Conservation (phyloP, 2,329 filamentous ascomycete genomes). For the Cordyceps sp. region DNA sequence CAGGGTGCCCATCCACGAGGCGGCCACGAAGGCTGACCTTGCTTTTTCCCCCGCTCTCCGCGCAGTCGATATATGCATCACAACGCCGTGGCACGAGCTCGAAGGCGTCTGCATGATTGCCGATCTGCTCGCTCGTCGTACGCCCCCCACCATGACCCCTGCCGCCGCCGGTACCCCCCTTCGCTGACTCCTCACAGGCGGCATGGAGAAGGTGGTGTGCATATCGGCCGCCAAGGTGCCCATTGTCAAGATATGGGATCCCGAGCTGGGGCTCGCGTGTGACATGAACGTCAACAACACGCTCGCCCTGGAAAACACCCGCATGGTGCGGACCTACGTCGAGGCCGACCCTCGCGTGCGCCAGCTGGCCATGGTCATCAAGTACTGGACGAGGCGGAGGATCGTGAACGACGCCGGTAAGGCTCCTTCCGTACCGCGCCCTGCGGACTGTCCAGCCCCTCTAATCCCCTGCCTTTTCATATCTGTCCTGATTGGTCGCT, state of each 20-base stretch:
- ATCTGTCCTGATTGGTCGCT: no score
- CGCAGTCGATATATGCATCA: constrained; percentile 97
- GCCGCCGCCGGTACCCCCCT: no score
- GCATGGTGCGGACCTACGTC: constrained; percentile 96
- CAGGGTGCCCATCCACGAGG: not conserved
- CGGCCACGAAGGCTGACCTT: not conserved
- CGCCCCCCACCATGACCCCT: constrained; percentile 16
- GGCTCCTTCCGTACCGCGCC: constrained; percentile 43
- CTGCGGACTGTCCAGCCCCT: constrained; percentile 89
- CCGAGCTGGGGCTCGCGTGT: constrained; percentile 72
- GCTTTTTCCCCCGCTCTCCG: no score
- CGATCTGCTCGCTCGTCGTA: constrained; percentile 70
- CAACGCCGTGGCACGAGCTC: constrained; percentile 72
- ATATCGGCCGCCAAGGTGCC: constrained; percentile 91
- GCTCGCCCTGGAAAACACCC: constrained; percentile 82
- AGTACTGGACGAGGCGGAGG: constrained; percentile 88
- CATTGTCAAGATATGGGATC: constrained; percentile 98
- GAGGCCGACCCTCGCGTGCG: constrained; percentile 82
- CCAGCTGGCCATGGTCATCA: constrained; percentile 89
- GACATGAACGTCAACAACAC: constrained; percentile 99
- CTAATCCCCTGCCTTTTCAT: no score
- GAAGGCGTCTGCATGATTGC: constrained; percentile 86
- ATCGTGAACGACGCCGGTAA: constrained; percentile 92
- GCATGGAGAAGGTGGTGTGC: constrained; percentile 93
- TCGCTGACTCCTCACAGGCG: constrained; percentile 44